Percentiles rank a stretch among this genome's conserved stretches.
Evolutionary conservation across 257 asterid genomes (phyloP).

Genomic region (Solanum stenotomum): DNA sequence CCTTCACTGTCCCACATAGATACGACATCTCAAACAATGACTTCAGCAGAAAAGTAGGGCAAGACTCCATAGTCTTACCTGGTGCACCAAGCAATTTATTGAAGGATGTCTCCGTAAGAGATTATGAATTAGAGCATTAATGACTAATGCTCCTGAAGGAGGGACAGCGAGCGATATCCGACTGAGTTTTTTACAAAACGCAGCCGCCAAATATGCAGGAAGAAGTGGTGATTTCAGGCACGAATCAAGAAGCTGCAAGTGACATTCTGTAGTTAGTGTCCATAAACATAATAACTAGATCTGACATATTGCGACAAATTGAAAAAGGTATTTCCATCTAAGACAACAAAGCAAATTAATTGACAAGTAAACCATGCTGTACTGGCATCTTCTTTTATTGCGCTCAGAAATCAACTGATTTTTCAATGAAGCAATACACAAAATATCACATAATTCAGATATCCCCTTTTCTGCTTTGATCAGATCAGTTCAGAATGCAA

Average conservation of each 20-base stretch:
- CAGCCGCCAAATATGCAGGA: constrained; percentile 94
- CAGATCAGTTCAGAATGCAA: not conserved
- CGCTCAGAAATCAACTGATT: not conserved
- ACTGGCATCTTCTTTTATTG: not conserved
- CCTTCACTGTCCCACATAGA: not conserved
- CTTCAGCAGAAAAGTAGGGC: not conserved
- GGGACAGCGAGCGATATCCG: constrained; percentile 71
- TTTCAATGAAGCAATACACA: not conserved
- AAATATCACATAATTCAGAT: not conserved
- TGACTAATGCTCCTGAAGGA: constrained; percentile 78
- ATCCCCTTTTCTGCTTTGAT: not conserved
- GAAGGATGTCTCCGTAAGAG: constrained; percentile 95
- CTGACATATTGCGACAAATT: not conserved
- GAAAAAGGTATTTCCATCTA: not conserved
- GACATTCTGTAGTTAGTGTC: not conserved
- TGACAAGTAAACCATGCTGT: not conserved
- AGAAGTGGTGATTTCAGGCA: constrained; percentile 92
- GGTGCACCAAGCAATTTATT: constrained; percentile 76
- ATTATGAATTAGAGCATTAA: constrained; percentile 80
- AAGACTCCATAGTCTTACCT: constrained; percentile 27
- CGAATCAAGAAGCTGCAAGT: constrained; percentile 79
- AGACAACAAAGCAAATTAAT: not conserved
- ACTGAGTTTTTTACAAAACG: constrained; percentile 87
- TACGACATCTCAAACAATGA: not conserved
- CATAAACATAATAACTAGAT: not conserved